These are phyloP conservation scores for Lathyrus oleraceus DNA, from an alignment of 306 rosid genomes.

Conservation along the genomic window DNA sequence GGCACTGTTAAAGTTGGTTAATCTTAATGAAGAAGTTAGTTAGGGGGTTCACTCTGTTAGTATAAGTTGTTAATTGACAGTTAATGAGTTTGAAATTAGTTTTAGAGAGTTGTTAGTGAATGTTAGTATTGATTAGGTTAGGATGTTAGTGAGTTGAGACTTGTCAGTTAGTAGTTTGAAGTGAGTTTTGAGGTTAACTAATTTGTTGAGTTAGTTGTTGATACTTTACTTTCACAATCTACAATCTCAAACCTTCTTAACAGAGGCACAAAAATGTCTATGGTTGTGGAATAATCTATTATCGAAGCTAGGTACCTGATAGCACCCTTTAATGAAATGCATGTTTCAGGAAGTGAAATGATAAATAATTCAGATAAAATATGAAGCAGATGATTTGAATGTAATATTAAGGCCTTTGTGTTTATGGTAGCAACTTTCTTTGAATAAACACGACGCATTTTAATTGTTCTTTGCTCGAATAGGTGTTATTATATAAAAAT, in stretches of 20 bases:
- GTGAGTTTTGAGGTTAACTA: too few species aligned
- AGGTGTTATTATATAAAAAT: too few species aligned
- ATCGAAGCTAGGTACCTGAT: constrained; percentile 84
- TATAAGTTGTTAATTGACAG: too few species aligned
- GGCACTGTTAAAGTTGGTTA: too few species aligned
- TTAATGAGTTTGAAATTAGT: too few species aligned
- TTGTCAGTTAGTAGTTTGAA: too few species aligned
- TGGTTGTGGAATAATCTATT: constrained; percentile 61
- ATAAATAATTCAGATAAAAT: constrained; percentile 64
- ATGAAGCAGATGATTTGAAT: constrained; percentile 63
- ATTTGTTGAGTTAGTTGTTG: constrained; percentile 37
- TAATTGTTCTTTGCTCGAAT: too few species aligned
- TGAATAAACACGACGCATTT: constrained; percentile 60
- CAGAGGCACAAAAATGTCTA: constrained; percentile 54
- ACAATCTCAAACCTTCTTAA: constrained; percentile 54
- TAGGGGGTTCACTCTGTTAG: too few species aligned
- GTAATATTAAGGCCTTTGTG: constrained; percentile 62
- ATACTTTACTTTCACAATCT: constrained; percentile 43
- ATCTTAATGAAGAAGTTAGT: too few species aligned
- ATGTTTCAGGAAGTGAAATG: constrained; percentile 51
- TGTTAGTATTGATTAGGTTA: too few species aligned
- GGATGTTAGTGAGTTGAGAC: too few species aligned
- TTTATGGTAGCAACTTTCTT: constrained; percentile 73
- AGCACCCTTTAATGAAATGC: constrained; percentile 69
- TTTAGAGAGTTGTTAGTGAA: too few species aligned